Conservation (phyloP, 108 stramenopile species). For the Nannochloropsis gaditana region DNA sequence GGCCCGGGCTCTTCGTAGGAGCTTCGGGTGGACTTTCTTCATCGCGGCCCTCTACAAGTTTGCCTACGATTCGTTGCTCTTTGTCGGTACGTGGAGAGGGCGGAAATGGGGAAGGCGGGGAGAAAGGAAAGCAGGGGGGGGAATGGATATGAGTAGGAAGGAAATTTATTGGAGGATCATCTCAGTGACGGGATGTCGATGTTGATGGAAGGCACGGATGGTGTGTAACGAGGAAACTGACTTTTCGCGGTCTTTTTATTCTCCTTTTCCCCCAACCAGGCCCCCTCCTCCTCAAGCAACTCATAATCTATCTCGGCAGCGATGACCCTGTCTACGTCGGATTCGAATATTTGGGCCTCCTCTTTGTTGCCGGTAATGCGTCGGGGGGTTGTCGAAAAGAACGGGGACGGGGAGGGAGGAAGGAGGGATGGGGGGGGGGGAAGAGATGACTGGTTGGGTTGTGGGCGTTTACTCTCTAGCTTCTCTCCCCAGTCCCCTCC, state of each 20-base stretch:
- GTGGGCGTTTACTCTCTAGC: background rate
- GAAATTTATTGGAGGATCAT: background rate
- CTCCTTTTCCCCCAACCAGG: slow-evolving; percentile 56
- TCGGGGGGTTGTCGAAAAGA: too few relatives aligned
- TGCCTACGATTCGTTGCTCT: slow-evolving; percentile 68
- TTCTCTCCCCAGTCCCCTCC: background rate
- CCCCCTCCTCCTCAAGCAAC: slow-evolving; percentile 42
- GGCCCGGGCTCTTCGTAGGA: slow-evolving; percentile 51
- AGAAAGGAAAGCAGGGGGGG: background rate
- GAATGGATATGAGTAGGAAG: background rate
- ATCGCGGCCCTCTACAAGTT: slow-evolving; percentile 67
- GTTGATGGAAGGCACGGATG: background rate
- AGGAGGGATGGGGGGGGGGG: background rate
- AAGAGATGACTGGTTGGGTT: background rate
- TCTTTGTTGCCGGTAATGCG: slow-evolving; percentile 54
- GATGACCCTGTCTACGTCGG: slow-evolving; percentile 9
- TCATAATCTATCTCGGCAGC: slow-evolving; percentile 12
- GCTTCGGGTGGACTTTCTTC: slow-evolving; percentile 68
- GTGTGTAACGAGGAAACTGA: too few relatives aligned
- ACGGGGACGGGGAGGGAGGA: background rate
- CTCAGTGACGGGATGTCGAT: background rate
- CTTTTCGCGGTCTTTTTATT: background rate
- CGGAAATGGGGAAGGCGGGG: background rate
- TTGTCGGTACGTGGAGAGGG: slow-evolving; percentile 68
- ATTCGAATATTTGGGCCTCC: slow-evolving; percentile 49